A percentile compares a stretch with the other conserved stretches of the same genome.
phyloP scores from a whole-genome alignment of 306 rosid species.

The Sesbania bispinosa region DNA sequence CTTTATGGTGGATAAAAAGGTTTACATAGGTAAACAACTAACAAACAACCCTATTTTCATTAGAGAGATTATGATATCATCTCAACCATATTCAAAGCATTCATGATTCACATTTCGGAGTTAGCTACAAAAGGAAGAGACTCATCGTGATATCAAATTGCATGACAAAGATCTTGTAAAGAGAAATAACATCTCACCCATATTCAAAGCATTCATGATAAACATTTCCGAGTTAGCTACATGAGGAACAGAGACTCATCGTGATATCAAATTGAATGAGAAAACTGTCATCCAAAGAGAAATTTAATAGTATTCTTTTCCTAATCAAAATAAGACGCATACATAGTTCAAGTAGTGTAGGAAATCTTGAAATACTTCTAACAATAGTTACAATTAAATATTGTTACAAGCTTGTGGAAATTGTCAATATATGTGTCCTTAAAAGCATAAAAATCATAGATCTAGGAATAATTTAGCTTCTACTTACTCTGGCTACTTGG shows the following conservation, averaged over 20 bases:
- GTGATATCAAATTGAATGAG: background rate
- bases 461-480: slow-evolving; percentile 25
- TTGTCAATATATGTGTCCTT: slow-evolving; percentile 18
- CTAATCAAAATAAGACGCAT: background rate
- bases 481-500: slow-evolving; percentile 17
- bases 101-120: no score
- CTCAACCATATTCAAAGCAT: no score
- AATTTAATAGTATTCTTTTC: background rate
- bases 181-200: background rate
- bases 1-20: no score
- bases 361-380: slow-evolving; percentile 8
- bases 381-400: slow-evolving; percentile 19
- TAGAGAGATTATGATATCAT: no score
- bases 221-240: background rate
- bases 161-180: background rate
- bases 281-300: background rate
- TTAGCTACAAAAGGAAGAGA: no score
- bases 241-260: background rate
- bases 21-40: no score
- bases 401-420: slow-evolving; percentile 22
- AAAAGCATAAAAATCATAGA: slow-evolving; percentile 3
- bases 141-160: background rate
- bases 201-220: no score
- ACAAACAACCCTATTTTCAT: no score
- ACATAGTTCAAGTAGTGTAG: background rate